These are phyloP conservation scores for Furcasterigmium furcatum DNA, from an alignment of 2,329 filamentous ascomycete species.

Conservation along the genomic window DNA sequence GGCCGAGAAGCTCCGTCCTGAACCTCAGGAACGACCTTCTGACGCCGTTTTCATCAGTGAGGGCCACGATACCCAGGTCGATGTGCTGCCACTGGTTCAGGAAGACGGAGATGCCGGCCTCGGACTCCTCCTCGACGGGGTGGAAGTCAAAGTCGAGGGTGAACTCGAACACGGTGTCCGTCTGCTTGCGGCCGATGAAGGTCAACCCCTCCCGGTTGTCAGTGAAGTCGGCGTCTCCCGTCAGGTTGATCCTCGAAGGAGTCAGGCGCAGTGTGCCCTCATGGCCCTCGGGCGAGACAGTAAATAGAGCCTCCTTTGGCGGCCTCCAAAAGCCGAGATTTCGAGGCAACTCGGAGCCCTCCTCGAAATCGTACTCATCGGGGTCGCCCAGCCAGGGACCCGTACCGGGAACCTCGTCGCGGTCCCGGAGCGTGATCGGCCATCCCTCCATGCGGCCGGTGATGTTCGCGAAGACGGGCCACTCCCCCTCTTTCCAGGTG, in stretches of 20 bases:
- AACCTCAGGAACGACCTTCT: neutral
- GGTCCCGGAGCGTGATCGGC: conserved; percentile 21
- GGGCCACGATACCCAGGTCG: conserved; percentile 39
- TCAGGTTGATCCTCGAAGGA: conserved; percentile 16
- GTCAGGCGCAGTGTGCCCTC: conserved; percentile 26
- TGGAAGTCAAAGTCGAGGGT: conserved; percentile 41
- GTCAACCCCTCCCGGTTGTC: conserved; percentile 34
- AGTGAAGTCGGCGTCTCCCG: conserved; percentile 27
- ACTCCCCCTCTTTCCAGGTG: neutral
- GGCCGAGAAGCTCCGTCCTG: neutral
- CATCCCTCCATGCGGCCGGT: conserved; percentile 1
- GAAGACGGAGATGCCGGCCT: conserved; percentile 51
- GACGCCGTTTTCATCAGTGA: conserved; percentile 14
- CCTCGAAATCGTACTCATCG: conserved; percentile 35
- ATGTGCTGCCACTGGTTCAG: conserved; percentile 51
- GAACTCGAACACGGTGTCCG: conserved; percentile 51
- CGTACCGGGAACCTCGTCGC: neutral
- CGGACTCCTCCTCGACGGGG: conserved; percentile 33
- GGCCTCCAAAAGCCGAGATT: conserved; percentile 46
- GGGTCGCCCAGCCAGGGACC: conserved; percentile 28
- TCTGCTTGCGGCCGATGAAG: conserved; percentile 52
- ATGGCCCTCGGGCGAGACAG: conserved; percentile 29
- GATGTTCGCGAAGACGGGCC: neutral
- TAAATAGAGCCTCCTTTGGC: conserved; percentile 33
- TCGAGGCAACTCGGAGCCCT: conserved; percentile 27